phyloP scores from a whole-genome alignment of 1,284 basidiomycete genomes.

The Cutaneotrichosporon arboriforme region DNA sequence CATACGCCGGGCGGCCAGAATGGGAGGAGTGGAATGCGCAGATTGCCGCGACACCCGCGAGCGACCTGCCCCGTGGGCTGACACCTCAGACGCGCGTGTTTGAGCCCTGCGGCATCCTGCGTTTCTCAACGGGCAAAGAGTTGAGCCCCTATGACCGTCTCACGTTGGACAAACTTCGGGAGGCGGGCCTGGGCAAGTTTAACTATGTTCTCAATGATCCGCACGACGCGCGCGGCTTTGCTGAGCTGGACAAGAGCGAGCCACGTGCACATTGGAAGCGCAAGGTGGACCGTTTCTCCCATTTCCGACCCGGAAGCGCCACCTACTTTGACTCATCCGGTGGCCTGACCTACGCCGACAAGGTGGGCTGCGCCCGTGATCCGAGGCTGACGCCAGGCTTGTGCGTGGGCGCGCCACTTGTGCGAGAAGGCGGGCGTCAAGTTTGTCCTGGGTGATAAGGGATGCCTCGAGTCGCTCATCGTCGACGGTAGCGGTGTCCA shows the following conservation, averaged over 20 bases:
- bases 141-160: conserved; percentile 13
- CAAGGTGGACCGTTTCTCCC: conserved; percentile 3
- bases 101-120: conserved; percentile 14
- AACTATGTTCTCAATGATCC: conserved; percentile 8
- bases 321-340: conserved; percentile 21
- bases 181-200: conserved; percentile 15
- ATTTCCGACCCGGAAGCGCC: conserved; percentile 7
- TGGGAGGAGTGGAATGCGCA: conserved; percentile 21
- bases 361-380: background rate
- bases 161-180: conserved; percentile 13
- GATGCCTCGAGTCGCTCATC: conserved; percentile 14
- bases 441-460: conserved; percentile 18
- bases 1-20: conserved; percentile 14
- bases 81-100: conserved; percentile 15
- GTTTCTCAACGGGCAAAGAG: conserved; percentile 8
- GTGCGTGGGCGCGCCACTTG: conserved; percentile 17
- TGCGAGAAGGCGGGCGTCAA: conserved; percentile 15
- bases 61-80: conserved; percentile 16
- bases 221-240: background rate
- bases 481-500: conserved; percentile 7
- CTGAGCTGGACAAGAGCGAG: conserved; percentile 2
- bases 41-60: conserved; percentile 11
- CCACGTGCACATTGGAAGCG: conserved; percentile 3
- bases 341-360: conserved; percentile 22
- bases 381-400: conserved; percentile 5